Percentiles rank a stretch among this genome's conserved stretches.
These are phyloP conservation scores for Globisporangium lucens DNA, from an alignment of 352 stramenopile species.

Conservation along the genomic window DNA sequence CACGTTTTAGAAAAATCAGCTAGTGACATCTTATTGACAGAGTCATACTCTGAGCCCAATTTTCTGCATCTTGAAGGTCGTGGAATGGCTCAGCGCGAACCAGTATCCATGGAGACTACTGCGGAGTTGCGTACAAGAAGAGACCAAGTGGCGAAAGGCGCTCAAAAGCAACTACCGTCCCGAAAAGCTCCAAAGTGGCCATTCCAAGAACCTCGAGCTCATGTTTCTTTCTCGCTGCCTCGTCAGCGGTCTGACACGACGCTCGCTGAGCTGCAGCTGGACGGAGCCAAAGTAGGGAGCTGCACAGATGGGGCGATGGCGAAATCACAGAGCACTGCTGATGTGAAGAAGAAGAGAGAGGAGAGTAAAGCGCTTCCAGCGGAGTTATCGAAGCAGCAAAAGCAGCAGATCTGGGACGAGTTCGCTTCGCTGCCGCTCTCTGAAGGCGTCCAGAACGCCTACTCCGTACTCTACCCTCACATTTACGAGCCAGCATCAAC, in stretches of 20 bases:
- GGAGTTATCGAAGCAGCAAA: conserved; percentile 29
- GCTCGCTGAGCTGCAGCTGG: conserved; percentile 5
- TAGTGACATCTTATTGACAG: not conserved
- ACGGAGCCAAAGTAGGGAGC: not conserved
- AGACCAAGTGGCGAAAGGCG: not conserved
- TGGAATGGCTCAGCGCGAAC: not conserved
- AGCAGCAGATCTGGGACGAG: conserved; percentile 39
- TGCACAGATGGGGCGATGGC: not conserved
- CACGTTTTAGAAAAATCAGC: not conserved
- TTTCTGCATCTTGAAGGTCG: conserved; percentile 8
- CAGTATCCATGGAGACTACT: not conserved
- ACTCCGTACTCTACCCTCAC: conserved; percentile 52
- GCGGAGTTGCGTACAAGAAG: not conserved
- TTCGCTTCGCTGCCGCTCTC: conserved; percentile 37
- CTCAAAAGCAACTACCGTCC: not conserved
- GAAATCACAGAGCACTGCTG: conserved; percentile 8
- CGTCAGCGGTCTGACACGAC: conserved; percentile 3
- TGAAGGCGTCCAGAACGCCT: conserved; percentile 49
- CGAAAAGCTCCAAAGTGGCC: conserved; percentile 4
- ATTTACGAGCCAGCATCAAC: conserved; percentile 24
- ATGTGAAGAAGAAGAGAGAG: not conserved
- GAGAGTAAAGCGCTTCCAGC: not conserved
- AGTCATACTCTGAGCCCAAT: not conserved
- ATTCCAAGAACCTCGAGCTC: not conserved
- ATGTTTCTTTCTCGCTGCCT: not conserved